A percentile compares a stretch with the other conserved stretches of the same genome.
Conservation (phyloP, 2,329 filamentous ascomycete genomes). For the Arthrobotrys entomopaga region DNA sequence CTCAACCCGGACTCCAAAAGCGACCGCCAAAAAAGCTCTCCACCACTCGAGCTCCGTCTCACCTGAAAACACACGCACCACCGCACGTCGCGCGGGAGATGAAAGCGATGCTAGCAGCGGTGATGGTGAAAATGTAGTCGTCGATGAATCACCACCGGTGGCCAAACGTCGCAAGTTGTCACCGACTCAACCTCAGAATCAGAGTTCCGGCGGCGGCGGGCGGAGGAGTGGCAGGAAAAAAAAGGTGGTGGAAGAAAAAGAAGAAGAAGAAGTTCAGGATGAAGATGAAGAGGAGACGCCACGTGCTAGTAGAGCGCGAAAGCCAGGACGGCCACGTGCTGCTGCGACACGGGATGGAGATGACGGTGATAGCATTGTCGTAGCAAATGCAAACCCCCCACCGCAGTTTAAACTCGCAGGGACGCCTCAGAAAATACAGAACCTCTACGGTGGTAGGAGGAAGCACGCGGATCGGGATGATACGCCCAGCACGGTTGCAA, state of each 20-base stretch:
- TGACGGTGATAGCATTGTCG: not conserved
- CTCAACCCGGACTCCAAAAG: conserved; percentile 29
- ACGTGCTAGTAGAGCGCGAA: conserved; percentile 4
- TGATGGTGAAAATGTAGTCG: not conserved
- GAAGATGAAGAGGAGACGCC: conserved; percentile 31
- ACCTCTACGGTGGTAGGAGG: conserved; percentile 44
- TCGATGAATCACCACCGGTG: conserved; percentile 34
- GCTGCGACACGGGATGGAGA: not conserved
- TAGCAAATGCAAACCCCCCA: conserved; percentile 13
- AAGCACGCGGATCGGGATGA: conserved; percentile 48
- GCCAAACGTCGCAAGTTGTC: conserved; percentile 44
- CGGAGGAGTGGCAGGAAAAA: conserved; percentile 11
- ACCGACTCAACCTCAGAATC: conserved; percentile 1
- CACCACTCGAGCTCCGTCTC: conserved; percentile 42
- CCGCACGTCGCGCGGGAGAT: not conserved
- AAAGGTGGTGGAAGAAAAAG: not conserved
- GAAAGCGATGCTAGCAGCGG: not conserved
- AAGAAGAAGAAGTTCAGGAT: conserved; percentile 16
- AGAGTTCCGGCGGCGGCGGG: not conserved
- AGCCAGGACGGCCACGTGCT: not conserved
- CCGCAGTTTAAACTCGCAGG: conserved; percentile 5
- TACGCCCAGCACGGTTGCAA: conserved; percentile 28
- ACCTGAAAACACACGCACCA: conserved; percentile 19
- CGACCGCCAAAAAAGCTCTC: conserved; percentile 37
- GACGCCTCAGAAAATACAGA: conserved; percentile 39